These are phyloP conservation scores for Colletotrichum brevisporum DNA, from an alignment of 2,329 filamentous ascomycete species.

Conservation along the genomic window DNA sequence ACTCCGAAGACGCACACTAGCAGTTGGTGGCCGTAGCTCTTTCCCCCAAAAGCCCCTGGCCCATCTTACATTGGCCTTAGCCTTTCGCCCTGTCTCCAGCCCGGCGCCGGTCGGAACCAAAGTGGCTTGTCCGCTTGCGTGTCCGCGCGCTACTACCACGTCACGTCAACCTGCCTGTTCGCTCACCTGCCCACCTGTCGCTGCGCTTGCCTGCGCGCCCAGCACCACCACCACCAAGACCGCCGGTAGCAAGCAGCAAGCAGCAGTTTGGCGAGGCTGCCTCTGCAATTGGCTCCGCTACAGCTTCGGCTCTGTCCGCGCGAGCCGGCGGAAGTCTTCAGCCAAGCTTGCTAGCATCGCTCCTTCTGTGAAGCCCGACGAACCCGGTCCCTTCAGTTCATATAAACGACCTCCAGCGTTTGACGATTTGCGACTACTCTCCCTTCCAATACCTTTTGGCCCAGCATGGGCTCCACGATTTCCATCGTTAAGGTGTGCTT, in stretches of 20 bases:
- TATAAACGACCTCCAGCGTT: conserved; percentile 1
- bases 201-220: neutral
- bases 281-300: conserved; percentile 15
- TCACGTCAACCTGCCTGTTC: conserved; percentile 25
- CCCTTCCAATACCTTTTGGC: conserved; percentile 9
- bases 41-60: neutral
- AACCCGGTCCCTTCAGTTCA: neutral
- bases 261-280: conserved; percentile 27
- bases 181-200: neutral
- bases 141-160: conserved; percentile 12
- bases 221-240: neutral
- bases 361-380: neutral
- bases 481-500: conserved; percentile 52
- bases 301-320: conserved; percentile 28
- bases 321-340: conserved; percentile 16
- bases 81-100: conserved; percentile 1
- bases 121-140: conserved; percentile 32
- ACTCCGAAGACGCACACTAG: neutral
- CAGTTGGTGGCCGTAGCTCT: neutral
- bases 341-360: conserved; percentile 10
- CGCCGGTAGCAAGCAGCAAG: neutral
- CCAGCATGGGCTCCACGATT: conserved; percentile 51
- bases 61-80: neutral
- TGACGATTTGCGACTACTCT: conserved; percentile 1
- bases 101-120: conserved; percentile 29